Base-by-base conservation (phyloP, 352 stramenopile genomes). In the Halophytophthora batemanensis region DNA sequence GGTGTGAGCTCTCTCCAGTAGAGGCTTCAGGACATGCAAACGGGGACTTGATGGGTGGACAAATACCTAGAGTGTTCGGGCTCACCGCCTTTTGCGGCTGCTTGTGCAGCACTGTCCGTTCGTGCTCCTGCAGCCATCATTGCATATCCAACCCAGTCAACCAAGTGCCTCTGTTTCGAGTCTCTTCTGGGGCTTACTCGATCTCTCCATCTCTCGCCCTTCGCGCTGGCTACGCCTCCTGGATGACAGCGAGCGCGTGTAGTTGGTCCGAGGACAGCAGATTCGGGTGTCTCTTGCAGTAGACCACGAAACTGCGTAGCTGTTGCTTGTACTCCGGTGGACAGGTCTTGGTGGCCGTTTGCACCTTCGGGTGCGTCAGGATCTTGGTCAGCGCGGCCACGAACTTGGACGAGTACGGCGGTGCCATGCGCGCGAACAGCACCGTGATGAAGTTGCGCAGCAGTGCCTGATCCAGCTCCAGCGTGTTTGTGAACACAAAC, bases 361-460 rank as follows among this genome's bases (percentile, higher is more conserved):
- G 75, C 31, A 95, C 82, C 49, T 95, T 95, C 2, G 84, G 82
- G 45, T 95, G 84, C 15, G 77, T 86, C 50, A 95, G 43, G 35
- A 95, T 89, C 53, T 76, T 82, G 4, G 76, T 71, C 50, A 90
- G 62, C 8, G 71, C 84, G 12, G 72, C 57, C 13, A 86, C 69
- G 41, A 95, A 93, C 56, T 87, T 86, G 19, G 65, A 56, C 45
- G 84, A 95, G 51, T 85, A 95, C 11, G 84, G 84, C 8, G 78
- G 74, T 10, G 78, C 74, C 25, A 95, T 82, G 21, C 79, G 82
- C 4, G 64, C 69, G 25, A 92, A 83, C 2, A 95, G 54, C 67
- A 90, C 81, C 15, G 82, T 85, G 47, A 93, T 77, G 45, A 95
- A 95, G 64, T 93, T 89, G 38, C 84, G 82, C 13, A 95, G 63